Percentiles rank a stretch among this genome's conserved stretches.
Evolutionary conservation across 2,329 filamentous ascomycete species (phyloP).

Genomic region (Ophiostoma himal-ulmi): DNA sequence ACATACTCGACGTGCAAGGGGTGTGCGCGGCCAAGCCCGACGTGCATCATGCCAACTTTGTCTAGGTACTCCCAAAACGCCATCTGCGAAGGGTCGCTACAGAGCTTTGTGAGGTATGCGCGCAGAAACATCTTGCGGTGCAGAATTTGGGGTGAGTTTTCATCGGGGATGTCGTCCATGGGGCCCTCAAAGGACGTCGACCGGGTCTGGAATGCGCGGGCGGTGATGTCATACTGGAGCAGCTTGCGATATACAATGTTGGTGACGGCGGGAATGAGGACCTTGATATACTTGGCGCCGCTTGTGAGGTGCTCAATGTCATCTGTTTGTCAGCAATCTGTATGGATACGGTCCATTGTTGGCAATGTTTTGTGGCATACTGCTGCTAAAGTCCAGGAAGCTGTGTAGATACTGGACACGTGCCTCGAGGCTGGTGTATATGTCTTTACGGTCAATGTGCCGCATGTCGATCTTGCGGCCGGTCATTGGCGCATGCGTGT

Average conservation of each 20-base stretch:
- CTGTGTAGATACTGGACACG: slow-evolving; percentile 67
- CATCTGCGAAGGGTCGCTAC: slow-evolving; percentile 66
- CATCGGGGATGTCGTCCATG: slow-evolving; percentile 56
- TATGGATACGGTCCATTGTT: neutral
- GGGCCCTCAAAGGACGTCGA: slow-evolving; percentile 61
- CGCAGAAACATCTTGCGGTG: slow-evolving; percentile 71
- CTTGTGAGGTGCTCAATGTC: slow-evolving; percentile 65
- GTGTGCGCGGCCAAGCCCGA: slow-evolving; percentile 65
- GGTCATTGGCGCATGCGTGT: slow-evolving; percentile 11
- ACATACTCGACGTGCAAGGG: slow-evolving; percentile 75
- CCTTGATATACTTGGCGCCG: slow-evolving; percentile 70
- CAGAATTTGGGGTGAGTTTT: slow-evolving; percentile 67
- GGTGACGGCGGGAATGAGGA: slow-evolving; percentile 75
- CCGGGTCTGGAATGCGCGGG: slow-evolving; percentile 63
- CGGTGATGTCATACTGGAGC: slow-evolving; percentile 74
- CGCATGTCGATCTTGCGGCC: slow-evolving; percentile 32
- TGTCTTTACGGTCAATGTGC: slow-evolving; percentile 63
- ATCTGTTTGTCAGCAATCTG: slow-evolving; percentile 38
- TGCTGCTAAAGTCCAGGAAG: slow-evolving; percentile 67
- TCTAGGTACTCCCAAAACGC: slow-evolving; percentile 80
- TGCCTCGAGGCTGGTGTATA: slow-evolving; percentile 65
- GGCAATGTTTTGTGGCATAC: slow-evolving; percentile 38
- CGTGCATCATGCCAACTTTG: slow-evolving; percentile 81
- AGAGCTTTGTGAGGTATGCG: slow-evolving; percentile 70
- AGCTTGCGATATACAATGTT: slow-evolving; percentile 82